Evolutionary conservation across 495 filamentous ascomycete genomes (phyloP).

Genomic region (Penicillium steckii): DNA sequence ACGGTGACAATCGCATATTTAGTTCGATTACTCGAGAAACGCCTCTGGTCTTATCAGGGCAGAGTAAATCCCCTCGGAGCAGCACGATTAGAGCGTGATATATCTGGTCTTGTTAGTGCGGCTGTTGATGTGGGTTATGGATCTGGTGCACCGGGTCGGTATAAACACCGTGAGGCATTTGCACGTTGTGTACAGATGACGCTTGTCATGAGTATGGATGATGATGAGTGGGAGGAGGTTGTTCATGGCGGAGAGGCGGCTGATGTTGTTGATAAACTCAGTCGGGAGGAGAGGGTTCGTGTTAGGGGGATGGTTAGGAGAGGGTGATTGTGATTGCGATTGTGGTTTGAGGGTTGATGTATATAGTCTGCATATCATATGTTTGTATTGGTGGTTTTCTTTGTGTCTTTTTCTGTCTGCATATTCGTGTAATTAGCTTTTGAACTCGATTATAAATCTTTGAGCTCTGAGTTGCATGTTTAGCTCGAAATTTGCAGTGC

Average conservation of each 20-base stretch:
- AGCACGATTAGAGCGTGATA: constrained; percentile 83
- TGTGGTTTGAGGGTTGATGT: too few relatives aligned
- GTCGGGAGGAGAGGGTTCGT: constrained; percentile 59
- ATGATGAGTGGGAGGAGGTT: constrained; percentile 92
- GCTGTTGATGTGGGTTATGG: constrained; percentile 65
- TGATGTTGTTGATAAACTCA: constrained; percentile 49
- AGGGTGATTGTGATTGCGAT: neutral
- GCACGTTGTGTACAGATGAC: constrained; percentile 77
- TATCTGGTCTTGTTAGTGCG: constrained; percentile 72
- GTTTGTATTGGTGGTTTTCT: too few relatives aligned
- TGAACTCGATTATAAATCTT: too few relatives aligned
- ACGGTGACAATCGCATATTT: constrained; percentile 72
- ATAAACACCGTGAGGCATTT: constrained; percentile 80
- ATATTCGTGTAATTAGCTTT: too few relatives aligned
- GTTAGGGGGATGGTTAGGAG: constrained; percentile 59
- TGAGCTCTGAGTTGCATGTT: too few relatives aligned
- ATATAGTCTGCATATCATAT: too few relatives aligned
- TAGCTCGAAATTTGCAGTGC: too few relatives aligned
- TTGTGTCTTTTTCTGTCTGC: too few relatives aligned
- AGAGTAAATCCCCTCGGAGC: constrained; percentile 81
- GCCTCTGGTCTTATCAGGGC: constrained; percentile 81
- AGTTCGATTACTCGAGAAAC: constrained; percentile 77
- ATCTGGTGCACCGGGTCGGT: constrained; percentile 43
- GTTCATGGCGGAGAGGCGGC: constrained; percentile 39
- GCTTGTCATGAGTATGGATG: constrained; percentile 93